phyloP scores from a whole-genome alignment of 371 early-diverging fungal genomes.

The Lichtheimia corymbifera region DNA sequence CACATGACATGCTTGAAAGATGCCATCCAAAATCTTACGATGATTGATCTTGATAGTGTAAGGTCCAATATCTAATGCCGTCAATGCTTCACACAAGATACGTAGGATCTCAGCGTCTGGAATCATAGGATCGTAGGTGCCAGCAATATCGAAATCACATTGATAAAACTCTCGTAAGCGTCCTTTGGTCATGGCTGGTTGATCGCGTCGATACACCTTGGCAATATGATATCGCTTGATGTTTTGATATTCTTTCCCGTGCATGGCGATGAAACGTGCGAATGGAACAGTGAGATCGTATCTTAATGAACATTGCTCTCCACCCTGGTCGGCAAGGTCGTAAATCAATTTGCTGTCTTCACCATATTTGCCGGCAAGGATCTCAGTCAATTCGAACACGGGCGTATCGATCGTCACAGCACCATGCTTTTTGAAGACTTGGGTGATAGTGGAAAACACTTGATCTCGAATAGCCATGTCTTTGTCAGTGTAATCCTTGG shows the following conservation, averaged over 20 bases:
- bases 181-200: constrained; percentile 98
- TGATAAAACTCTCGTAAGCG: constrained; percentile 99
- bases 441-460: constrained; percentile 83
- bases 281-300: constrained; percentile 99
- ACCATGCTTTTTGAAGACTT: constrained; percentile 93
- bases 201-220: constrained; percentile 99
- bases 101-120: constrained; percentile 95
- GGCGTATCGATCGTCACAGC: constrained; percentile 99
- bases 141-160: constrained; percentile 99
- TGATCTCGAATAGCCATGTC: constrained; percentile 94
- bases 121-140: constrained; percentile 93
- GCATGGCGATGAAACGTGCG: constrained; percentile 96
- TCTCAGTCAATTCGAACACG: constrained; percentile 97
- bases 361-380: constrained; percentile 98
- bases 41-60: constrained; percentile 96
- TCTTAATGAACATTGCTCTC: constrained; percentile 95
- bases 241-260: constrained; percentile 77
- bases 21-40: constrained; percentile 94
- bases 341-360: constrained; percentile 99
- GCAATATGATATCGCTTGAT: constrained; percentile 99
- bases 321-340: constrained; percentile 98
- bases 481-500: constrained; percentile 91
- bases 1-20: constrained; percentile 94
- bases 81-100: constrained; percentile 82
- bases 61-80: constrained; percentile 73